Evolutionary conservation across 2,329 filamentous ascomycete species (phyloP), one percentile per base, ranked within the genome.

Genomic region (Botrytis elliptica): DNA sequence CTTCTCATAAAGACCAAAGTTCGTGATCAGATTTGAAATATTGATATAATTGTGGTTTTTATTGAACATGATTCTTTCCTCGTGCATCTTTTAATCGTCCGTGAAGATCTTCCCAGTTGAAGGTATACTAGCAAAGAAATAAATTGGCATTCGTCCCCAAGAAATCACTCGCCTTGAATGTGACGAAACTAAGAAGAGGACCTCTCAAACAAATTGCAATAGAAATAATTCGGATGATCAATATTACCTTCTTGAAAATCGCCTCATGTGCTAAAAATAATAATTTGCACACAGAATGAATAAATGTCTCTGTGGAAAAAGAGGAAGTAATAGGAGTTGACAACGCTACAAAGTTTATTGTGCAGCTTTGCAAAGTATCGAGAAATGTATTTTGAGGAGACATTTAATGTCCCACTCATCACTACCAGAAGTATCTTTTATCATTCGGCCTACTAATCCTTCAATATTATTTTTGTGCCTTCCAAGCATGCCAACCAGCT

Each of bases 401-500:
- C 20, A n/a, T 36, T 25, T 1, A 1, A 36, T 4, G 14, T 18
- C 33, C 1, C 25, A 40, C 25, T 18, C 14, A 9, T 57, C 38
- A 57, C 5, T 57, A 25, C 20, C 25, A 16, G n/a, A 44, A 9
- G 14, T 7, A 22, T 42, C 66, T 25, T 18, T 12, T 16, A 12
- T 14, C 10, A 14, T 55, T 22, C 40, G 4, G 9, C 18, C 8
- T 42, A 29, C 5, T 22, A 68, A 33, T 20, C 25, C 25, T 10
- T n/a, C 20, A 2, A 9, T 22, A 42, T 52, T 42, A 69, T 38
- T 57, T 57, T 33, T 69, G 66, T 33, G 66, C 66, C 66, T 69
- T 57, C 66, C 66, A 69, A 42, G 66, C 66, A 20, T 44, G 66
- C 66, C 66, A 69, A 29, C 66, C 66, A 14, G 66, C 66, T 29